These are phyloP conservation scores for Orbilia brochopaga DNA, from an alignment of 2,329 filamentous ascomycete genomes.

Conservation along the genomic window DNA sequence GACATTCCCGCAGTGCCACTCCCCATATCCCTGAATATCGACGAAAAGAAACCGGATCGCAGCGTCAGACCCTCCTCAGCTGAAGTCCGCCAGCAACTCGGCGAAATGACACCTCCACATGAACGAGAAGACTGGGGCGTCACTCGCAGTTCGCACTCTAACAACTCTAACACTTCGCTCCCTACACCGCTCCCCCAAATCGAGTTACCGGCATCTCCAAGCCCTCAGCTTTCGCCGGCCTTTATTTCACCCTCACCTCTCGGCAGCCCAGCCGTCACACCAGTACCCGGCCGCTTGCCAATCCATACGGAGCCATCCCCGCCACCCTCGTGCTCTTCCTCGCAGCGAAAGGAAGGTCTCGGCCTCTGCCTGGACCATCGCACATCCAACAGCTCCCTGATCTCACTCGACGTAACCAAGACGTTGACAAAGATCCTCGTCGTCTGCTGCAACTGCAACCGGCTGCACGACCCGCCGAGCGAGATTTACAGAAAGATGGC, in stretches of 20 bases:
- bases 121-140: slow-evolving; percentile 46
- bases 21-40: not conserved
- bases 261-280: slow-evolving; percentile 11
- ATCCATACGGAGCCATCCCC: slow-evolving; percentile 14
- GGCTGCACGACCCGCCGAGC: slow-evolving; percentile 46
- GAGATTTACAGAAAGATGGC: slow-evolving; percentile 48
- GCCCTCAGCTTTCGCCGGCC: not conserved
- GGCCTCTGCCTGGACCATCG: slow-evolving; percentile 10
- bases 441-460: slow-evolving; percentile 39
- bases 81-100: slow-evolving; percentile 43
- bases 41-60: slow-evolving; percentile 27
- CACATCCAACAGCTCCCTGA: slow-evolving; percentile 39
- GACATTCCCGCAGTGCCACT: slow-evolving; percentile 15
- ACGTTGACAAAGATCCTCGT: slow-evolving; percentile 39
- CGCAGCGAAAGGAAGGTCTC: slow-evolving; percentile 13
- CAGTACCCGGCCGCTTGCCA: slow-evolving; percentile 32
- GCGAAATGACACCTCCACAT: slow-evolving; percentile 49
- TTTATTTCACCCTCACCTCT: not conserved
- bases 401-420: slow-evolving; percentile 42
- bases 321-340: slow-evolving; percentile 3
- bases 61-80: slow-evolving; percentile 33
- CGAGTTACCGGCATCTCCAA: not conserved
- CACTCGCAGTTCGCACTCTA: slow-evolving; percentile 36
- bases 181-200: slow-evolving; percentile 10
- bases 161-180: slow-evolving; percentile 1